Percentiles rank a stretch among this genome's conserved stretches.
Conservation (phyloP, 345 rosid species). For the Brassica nigra region DNA sequence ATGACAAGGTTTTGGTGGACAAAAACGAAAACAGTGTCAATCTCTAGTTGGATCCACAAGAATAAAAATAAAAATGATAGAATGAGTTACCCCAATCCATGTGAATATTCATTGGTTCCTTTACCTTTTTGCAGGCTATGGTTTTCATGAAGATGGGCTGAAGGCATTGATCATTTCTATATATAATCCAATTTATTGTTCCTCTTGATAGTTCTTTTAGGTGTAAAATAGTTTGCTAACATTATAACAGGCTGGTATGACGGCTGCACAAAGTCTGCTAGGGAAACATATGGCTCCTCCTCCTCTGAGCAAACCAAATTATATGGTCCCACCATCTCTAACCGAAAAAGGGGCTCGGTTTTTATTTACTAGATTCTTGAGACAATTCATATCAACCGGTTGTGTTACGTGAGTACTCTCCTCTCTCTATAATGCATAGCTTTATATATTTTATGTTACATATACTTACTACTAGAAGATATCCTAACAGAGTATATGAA, state of each 20-base stretch:
- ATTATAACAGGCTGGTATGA: slow-evolving; percentile 54
- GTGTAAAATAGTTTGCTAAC: not conserved
- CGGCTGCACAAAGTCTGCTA: slow-evolving; percentile 59
- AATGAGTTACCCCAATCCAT: not conserved
- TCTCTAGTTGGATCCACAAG: not conserved
- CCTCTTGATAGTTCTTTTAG: not conserved
- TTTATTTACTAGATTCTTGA: slow-evolving; percentile 68
- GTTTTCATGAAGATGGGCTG: slow-evolving; percentile 84
- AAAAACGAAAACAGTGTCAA: not conserved
- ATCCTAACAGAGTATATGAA: slow-evolving; percentile 57
- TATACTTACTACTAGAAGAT: not conserved
- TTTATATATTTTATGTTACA: not conserved
- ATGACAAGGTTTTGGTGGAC: not conserved
- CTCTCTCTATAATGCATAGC: not conserved
- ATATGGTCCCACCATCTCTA: slow-evolving; percentile 72
- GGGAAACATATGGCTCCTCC: slow-evolving; percentile 39
- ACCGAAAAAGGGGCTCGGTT: slow-evolving; percentile 64
- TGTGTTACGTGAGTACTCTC: slow-evolving; percentile 54
- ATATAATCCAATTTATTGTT: not conserved
- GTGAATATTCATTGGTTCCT: not conserved
- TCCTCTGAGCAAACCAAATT: slow-evolving; percentile 56
- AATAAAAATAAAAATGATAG: not conserved
- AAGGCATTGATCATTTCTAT: slow-evolving; percentile 48
- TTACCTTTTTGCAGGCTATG: slow-evolving; percentile 39
- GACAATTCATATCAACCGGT: slow-evolving; percentile 63